Base-by-base conservation (phyloP, 2,329 filamentous ascomycete species). In the Ophiostoma perfectum region DNA sequence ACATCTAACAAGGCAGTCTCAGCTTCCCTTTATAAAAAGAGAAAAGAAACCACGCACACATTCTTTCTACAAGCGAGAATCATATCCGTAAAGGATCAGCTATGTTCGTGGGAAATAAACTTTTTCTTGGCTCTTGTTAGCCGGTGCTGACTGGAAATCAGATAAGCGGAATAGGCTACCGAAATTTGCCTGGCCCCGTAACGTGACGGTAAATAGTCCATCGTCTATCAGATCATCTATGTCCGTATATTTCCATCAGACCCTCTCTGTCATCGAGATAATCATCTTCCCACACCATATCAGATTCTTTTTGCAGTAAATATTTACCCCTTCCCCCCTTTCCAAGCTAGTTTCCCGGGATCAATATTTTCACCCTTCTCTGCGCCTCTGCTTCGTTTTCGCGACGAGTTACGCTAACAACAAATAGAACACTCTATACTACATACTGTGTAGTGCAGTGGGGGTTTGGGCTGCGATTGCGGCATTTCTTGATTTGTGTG, bases 101-200 rank as follows among this genome's bases (percentile, higher is more conserved):
- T 9, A 2, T 44, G 14, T 6, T 16, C 14, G 12, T 47, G 45
- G 3, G 8, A 36, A 55, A 55, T 55, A 55, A 14, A 11, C 12
- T 36, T 55, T 49, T 55, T 55, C 49, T 55, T 55, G 18, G 49
- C 49, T 27, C n/a, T 47, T 47, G 45, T 47, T 55, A 7, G 49
- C 49, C 9, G 27, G 12, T 27, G 49, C 18, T 27, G 49, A n/a
- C 45, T 16, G 45, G 49, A 55, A 55, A 55, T 55, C 49, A 55
- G 49, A 55, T 55, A 55, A 55, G 18, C 49, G 8, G 18, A 27
- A 52, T 12, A 47, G 16, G 49, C n/a, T 55, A 18, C 18, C 11
- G 27, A 36, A 55, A 27, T 55, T 55, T 55, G 18, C 18, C n/a
- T 27, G 49, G n/a, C 49, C 49, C 49, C 18, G 27, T 55, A 11